Conservation (phyloP, 371 early-diverging fungal genomes). For the Mortierella sp. region DNA sequence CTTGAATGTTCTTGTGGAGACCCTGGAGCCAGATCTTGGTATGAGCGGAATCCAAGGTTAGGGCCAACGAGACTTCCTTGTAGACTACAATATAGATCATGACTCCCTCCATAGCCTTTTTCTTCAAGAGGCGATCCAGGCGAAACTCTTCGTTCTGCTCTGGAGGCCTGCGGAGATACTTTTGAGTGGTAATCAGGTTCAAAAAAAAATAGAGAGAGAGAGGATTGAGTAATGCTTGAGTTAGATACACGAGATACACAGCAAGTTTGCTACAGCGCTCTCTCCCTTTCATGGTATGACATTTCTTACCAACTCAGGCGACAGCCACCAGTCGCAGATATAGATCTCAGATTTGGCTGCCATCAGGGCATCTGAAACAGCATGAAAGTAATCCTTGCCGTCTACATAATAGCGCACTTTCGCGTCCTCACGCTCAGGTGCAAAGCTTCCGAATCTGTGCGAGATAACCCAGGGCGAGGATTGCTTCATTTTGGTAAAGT, state of each 20-base stretch:
- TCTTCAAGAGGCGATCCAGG: conserved; percentile 82
- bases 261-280: not conserved
- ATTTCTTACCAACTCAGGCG: conserved; percentile 71
- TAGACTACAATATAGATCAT: conserved; percentile 91
- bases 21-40: conserved; percentile 83
- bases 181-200: conserved; percentile 22
- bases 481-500: conserved; percentile 61
- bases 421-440: conserved; percentile 73
- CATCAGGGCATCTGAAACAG: conserved; percentile 77
- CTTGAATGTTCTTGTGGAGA: conserved; percentile 85
- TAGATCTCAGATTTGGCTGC: conserved; percentile 77
- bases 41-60: conserved; percentile 84
- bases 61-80: conserved; percentile 87
- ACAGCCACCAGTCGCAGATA: conserved; percentile 92
- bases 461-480: conserved; percentile 69
- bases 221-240: too few species aligned
- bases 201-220: conserved; percentile 1
- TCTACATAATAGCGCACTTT: conserved; percentile 78
- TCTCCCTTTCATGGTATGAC: not conserved
- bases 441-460: conserved; percentile 80
- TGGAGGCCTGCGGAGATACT: conserved; percentile 85
- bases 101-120: conserved; percentile 90
- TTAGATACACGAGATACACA: not conserved
- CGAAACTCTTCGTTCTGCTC: conserved; percentile 80
- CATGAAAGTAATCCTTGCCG: conserved; percentile 82